phyloP scores from a whole-genome alignment of 169 alveolate genomes.

The Eimeria tenella region DNA sequence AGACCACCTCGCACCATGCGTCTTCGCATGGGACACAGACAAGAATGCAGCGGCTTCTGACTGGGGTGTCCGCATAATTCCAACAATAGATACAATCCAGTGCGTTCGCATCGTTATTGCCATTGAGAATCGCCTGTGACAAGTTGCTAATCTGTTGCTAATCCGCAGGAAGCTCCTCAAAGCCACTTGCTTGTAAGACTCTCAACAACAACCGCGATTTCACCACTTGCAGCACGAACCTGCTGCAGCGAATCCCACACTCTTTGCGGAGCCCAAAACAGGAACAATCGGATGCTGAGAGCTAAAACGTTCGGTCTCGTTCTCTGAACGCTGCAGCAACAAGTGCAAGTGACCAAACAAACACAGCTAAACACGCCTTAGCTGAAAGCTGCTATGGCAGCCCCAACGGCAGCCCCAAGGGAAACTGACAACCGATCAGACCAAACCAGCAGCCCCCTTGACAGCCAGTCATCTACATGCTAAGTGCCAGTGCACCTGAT shows the following conservation, averaged over 20 bases:
- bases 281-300: not conserved
- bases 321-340: constrained; percentile 65
- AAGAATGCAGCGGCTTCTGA: not conserved
- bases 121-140: not conserved
- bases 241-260: constrained; percentile 9
- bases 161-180: not conserved
- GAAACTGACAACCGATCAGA: not conserved
- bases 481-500: not conserved
- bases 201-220: not conserved
- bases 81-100: too few species aligned
- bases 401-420: not conserved
- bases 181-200: not conserved
- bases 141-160: not conserved
- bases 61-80: not conserved
- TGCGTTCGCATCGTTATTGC: not conserved
- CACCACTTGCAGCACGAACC: not conserved
- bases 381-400: not conserved
- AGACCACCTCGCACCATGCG: not conserved
- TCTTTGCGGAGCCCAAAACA: not conserved
- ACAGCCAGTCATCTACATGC: not conserved
- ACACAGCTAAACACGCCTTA: not conserved
- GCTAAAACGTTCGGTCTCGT: constrained; percentile 59
- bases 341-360: not conserved
- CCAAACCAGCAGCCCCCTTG: not conserved
- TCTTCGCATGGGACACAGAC: not conserved